These are phyloP conservation scores for Ciborinia camelliae DNA, from an alignment of 2,329 filamentous ascomycete species.

Conservation along the genomic window DNA sequence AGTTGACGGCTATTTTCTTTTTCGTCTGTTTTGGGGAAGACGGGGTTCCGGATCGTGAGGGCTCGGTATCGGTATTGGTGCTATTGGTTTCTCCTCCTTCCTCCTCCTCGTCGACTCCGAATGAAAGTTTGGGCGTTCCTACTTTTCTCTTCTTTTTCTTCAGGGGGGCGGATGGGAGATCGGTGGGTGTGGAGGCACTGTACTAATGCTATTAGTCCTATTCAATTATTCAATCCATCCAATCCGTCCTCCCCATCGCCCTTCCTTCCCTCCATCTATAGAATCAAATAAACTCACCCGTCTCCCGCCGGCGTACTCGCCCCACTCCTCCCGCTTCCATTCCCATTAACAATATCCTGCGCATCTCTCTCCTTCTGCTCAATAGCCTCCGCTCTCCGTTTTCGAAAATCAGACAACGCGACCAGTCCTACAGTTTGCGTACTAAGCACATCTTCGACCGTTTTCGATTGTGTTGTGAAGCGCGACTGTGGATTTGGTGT, in stretches of 20 bases:
- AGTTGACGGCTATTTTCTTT: conserved; percentile 59
- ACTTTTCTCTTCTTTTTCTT: conserved; percentile 48
- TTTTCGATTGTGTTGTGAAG: conserved; percentile 36
- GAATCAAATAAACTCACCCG: conserved; percentile 48
- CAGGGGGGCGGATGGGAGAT: conserved; percentile 32
- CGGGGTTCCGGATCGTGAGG: conserved; percentile 36
- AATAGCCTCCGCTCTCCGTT: conserved; percentile 89
- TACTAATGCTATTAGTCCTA: conserved; percentile 35
- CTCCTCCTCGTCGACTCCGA: conserved; percentile 54
- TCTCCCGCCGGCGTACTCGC: conserved; percentile 43
- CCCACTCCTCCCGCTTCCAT: conserved; percentile 21
- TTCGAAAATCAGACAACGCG: conserved; percentile 88
- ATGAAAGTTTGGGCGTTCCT: conserved; percentile 54
- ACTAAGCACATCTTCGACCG: conserved; percentile 38
- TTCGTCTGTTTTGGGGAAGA: conserved; percentile 29
- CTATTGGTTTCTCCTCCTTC: conserved; percentile 35
- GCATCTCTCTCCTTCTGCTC: conserved; percentile 85
- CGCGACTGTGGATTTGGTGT: conserved; percentile 35
- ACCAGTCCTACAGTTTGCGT: conserved; percentile 71
- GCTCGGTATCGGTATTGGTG: conserved; percentile 39
- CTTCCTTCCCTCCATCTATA: neutral
- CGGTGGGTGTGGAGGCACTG: conserved; percentile 43
- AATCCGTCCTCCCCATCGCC: neutral
- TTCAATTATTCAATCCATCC: neutral
- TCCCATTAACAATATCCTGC: conserved; percentile 51